Percentiles rank a stretch among this genome's conserved stretches.
Evolutionary conservation across 139 green algal genomes (phyloP).

Genomic region (Chlamydomonas applanata): DNA sequence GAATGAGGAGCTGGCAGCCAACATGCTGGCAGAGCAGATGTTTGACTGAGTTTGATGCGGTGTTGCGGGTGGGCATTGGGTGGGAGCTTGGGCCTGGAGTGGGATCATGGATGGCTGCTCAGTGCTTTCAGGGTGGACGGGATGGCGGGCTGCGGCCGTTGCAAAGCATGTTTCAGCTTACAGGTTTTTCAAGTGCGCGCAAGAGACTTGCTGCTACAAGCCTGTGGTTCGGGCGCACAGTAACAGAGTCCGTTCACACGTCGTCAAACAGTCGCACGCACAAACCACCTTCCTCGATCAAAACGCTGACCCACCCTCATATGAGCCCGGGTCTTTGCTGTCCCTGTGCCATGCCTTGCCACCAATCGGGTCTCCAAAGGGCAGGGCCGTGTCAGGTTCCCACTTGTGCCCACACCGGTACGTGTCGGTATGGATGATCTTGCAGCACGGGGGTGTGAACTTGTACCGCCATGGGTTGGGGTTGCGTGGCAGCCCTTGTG

Average conservation of each 20-base stretch:
- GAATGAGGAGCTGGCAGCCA: conserved; percentile 95
- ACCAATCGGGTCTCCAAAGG: conserved; percentile 34
- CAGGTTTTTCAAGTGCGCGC: no score
- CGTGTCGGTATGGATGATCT: conserved; percentile 30
- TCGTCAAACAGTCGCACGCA: neutral
- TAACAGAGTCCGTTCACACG: no score
- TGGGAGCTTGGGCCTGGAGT: no score
- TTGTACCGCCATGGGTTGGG: conserved; percentile 49
- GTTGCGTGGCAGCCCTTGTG: conserved; percentile 35
- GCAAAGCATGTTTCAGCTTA: no score
- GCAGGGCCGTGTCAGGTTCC: conserved; percentile 36
- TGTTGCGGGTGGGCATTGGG: no score
- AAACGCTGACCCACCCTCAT: conserved; percentile 30
- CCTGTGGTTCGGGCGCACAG: no score
- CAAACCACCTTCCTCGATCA: neutral
- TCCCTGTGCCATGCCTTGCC: conserved; percentile 23
- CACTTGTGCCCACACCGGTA: conserved; percentile 39
- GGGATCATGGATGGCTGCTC: no score
- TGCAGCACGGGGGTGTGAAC: conserved; percentile 4
- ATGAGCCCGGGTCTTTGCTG: conserved; percentile 25
- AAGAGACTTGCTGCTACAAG: no score
- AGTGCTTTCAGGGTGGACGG: no score
- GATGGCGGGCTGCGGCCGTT: no score
- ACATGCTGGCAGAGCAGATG: conserved; percentile 91
- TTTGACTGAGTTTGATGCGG: conserved; percentile 27